Evolutionary conservation across 306 rosid species (phyloP), one percentile per base, ranked within the genome.

Genomic region (Quercus cerris): DNA sequence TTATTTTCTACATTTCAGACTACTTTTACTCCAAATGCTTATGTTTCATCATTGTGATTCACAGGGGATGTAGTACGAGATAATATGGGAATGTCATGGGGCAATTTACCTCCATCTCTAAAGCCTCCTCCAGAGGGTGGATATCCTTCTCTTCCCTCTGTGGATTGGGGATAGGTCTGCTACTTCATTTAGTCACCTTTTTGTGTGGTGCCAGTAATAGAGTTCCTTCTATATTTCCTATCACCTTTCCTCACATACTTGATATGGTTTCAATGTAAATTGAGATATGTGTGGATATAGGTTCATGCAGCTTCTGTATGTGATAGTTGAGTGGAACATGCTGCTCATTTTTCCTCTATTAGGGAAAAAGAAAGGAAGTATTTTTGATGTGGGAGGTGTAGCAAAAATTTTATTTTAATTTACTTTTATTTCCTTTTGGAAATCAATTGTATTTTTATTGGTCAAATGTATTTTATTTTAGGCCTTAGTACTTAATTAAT

Each of bases 91-190:
- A 69, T 84, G 73, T 64, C 91, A 15, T 87, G 86, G 85, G 94
- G 78, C 15, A 95, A 93, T 79, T 73, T 93, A 63, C 99, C 97
- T n/a, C 96, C 94, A 2, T 93, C 94, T 38, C 64, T 89, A 73
- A 84, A 85, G 84, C 92, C 92, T 83, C 92, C 91, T n/a, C 95
- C 88, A 4, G 90, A 90, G 49, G 90, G 81, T 80, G 95, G 90
- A 67, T 87, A 88, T 82, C 88, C 89, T 1, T 49, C 28, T 0
- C 80, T 88, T 58, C 94, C 94, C 33, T 86, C 81, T 62, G 70
- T 89, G 19, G 95, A 90, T 18, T 94, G 97, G 95, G 91, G 97
- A 25, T 92, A 80, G 57, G 56, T 22, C 54, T 70, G 63, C 61
- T 31, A 5, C 12, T 6, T 66, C 55, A 18, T 67, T 73, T 56